Base-by-base conservation (phyloP, 345 rosid genomes). In the Excoecaria cochinchinensis region DNA sequence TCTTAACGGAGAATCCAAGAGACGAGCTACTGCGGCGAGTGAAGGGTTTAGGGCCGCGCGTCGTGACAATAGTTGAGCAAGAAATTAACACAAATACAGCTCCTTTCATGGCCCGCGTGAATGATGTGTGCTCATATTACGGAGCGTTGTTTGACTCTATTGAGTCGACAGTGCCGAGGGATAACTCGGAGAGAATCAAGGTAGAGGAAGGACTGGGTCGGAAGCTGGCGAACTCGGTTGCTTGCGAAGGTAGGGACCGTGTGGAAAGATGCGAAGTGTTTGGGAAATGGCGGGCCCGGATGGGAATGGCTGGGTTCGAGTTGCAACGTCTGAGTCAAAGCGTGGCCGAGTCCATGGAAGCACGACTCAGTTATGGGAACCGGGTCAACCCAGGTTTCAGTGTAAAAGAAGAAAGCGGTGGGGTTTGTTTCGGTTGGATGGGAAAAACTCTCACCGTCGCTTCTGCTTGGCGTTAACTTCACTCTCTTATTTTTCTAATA, bases 251-350 rank as follows among this genome's bases (percentile, higher is more conserved):
- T 40, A 73, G 89, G 72, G 89, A 93, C 63, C 92, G 99, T 13
- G 81, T 91, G 0, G 98, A 90, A 80, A 89, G 99, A 80, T 93
- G 97, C 81, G 97, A 95, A 82, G 98, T 93, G 70, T 95, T 88
- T 17, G 98, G 98, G 71, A 92, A 94, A 82, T 94, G 98, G 98
- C 81, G 91, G 89, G 91, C 95, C 88, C 84, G 98, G 48, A 87
- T 94, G 95, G 82, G 88, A 55, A 92, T 92, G 97, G 98, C 98
- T 0, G 99, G 99, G 79, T 95, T 95, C 81, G 83, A 82, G 88
- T 65, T 74, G 14, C 82, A 86, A 84, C 87, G 85, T 19, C 51
- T 87, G 87, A 85, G 92, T 72, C 82, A 76, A 48, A 82, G 24
- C 12, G 78, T 93, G 39, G 86, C 91, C 31, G 95, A 91, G 83